These are phyloP conservation scores for Anacardium occidentale DNA, from an alignment of 345 rosid species.

Conservation along the genomic window DNA sequence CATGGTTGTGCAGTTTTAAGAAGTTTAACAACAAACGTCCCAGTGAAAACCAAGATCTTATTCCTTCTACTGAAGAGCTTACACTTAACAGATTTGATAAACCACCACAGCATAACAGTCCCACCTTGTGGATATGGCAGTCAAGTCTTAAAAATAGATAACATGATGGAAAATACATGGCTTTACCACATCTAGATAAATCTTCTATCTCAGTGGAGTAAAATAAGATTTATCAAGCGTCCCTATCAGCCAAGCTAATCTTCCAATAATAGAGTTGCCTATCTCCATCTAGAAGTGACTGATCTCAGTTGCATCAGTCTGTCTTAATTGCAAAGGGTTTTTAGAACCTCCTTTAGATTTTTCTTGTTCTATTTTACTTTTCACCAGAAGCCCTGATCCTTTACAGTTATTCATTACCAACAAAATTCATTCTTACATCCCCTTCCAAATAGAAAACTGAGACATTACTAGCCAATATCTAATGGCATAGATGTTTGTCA, in stretches of 20 bases:
- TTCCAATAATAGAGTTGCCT: not conserved
- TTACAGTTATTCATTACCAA: not conserved
- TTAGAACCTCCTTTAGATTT: not conserved
- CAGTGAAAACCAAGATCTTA: not conserved
- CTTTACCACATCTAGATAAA: not conserved
- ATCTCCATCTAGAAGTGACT: not conserved
- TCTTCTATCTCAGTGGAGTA: not conserved
- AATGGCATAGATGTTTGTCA: not conserved
- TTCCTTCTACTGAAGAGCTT: not conserved
- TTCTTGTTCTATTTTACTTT: not conserved
- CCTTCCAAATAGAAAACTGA: not conserved
- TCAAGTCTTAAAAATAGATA: not conserved
- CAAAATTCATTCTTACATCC: not conserved
- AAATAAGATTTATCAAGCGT: not conserved
- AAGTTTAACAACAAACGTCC: not conserved
- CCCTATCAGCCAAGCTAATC: not conserved
- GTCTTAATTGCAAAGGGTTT: not conserved
- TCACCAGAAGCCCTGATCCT: constrained; percentile 2
- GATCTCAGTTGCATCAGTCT: not conserved
- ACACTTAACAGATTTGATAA: not conserved
- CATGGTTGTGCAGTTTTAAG: not conserved
- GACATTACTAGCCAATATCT: not conserved
- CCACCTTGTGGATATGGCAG: not conserved
- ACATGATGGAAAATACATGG: not conserved
- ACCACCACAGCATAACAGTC: not conserved